These are phyloP conservation scores for Sporothrix mexicana DNA, from an alignment of 2,329 filamentous ascomycete species.

Conservation along the genomic window DNA sequence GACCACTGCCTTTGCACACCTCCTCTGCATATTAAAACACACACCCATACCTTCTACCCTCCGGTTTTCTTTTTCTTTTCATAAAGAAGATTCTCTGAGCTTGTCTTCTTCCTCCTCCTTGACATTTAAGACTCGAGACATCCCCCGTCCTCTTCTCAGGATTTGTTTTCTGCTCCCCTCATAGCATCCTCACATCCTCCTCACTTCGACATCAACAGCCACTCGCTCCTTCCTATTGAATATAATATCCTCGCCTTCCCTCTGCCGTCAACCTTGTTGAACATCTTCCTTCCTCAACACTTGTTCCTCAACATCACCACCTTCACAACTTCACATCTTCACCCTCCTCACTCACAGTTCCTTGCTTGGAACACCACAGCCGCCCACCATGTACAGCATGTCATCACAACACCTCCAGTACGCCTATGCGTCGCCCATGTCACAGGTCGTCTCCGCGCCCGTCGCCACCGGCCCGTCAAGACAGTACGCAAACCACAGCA, in stretches of 20 bases:
- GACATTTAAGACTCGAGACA: slow-evolving; percentile 27
- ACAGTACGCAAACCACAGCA: slow-evolving; percentile 74
- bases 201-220: slow-evolving; percentile 7
- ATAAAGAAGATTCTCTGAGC: not conserved
- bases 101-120: not conserved
- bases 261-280: not conserved
- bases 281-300: not conserved
- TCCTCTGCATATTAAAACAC: not conserved
- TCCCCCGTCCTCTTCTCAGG: slow-evolving; percentile 19
- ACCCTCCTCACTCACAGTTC: not conserved
- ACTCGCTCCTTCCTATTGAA: slow-evolving; percentile 17
- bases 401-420: slow-evolving; percentile 49
- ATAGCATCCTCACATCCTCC: not conserved
- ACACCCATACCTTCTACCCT: not conserved
- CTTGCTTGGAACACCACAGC: slow-evolving; percentile 7
- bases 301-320: not conserved
- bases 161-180: not conserved
- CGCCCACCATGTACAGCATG: slow-evolving; percentile 51
- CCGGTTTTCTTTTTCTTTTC: not conserved
- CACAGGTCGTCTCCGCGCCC: slow-evolving; percentile 32
- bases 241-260: slow-evolving; percentile 21
- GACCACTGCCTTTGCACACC: not conserved
- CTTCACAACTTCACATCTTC: not conserved
- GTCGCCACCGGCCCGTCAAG: slow-evolving; percentile 56
- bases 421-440: slow-evolving; percentile 46